A percentile compares a stretch with the other conserved stretches of the same genome.
phyloP scores from a whole-genome alignment of 2,329 filamentous ascomycete genomes.

The Penicillium glabrum region DNA sequence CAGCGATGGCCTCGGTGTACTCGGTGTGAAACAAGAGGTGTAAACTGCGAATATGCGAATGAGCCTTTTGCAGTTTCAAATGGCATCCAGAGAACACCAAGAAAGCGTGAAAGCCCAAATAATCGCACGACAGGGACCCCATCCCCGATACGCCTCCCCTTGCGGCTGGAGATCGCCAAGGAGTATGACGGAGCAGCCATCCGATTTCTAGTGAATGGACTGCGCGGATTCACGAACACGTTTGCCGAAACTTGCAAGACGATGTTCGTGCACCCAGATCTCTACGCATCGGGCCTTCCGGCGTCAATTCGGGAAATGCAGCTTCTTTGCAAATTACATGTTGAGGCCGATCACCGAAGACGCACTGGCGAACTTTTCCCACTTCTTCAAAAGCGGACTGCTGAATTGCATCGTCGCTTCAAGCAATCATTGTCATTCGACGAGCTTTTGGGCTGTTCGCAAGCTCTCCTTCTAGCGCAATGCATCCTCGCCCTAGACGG shows the following conservation, averaged over 20 bases:
- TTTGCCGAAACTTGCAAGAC: conserved; percentile 23
- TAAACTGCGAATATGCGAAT: conserved; percentile 28
- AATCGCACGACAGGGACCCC: background rate
- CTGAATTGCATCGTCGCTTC: conserved; percentile 9
- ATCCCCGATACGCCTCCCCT: conserved; percentile 7
- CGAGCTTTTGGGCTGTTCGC: conserved; percentile 24
- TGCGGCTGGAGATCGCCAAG: conserved; percentile 25
- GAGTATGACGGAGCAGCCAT: conserved; percentile 19
- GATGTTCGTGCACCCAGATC: conserved; percentile 26
- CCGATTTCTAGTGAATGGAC: conserved; percentile 19
- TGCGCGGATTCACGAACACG: conserved; percentile 15
- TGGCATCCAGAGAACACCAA: background rate
- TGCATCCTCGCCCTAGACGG: conserved; percentile 23
- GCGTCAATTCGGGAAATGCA: conserved; percentile 18
- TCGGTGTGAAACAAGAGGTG: conserved; percentile 21
- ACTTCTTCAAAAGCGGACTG: conserved; percentile 14
- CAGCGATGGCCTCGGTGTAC: conserved; percentile 25
- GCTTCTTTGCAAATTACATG: conserved; percentile 20
- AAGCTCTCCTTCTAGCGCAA: conserved; percentile 26
- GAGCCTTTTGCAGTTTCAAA: conserved; percentile 15
- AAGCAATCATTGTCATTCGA: conserved; percentile 18
- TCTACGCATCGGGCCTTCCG: conserved; percentile 12
- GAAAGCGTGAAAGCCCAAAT: background rate
- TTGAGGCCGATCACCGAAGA: background rate
- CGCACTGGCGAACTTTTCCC: background rate